Percentiles rank a stretch among this genome's conserved stretches.
Evolutionary conservation across 2,329 filamentous ascomycete species (phyloP).

Genomic region (Colletotrichum sp.): DNA sequence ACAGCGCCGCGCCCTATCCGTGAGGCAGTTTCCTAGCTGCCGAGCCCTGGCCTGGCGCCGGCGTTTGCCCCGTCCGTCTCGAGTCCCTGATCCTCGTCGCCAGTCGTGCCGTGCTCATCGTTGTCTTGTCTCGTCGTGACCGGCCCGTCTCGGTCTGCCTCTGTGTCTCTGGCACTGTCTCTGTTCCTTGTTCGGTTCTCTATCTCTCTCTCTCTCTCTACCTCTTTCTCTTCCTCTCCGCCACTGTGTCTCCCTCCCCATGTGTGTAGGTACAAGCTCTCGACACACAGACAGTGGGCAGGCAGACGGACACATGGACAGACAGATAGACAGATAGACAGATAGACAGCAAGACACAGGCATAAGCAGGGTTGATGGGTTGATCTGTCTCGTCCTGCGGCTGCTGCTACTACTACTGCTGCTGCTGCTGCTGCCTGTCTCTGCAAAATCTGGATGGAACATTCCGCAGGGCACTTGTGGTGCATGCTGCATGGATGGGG

Average conservation of each 20-base stretch:
- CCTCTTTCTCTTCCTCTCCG: background rate
- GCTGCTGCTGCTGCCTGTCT: background rate
- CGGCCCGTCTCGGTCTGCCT: background rate
- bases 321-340: background rate
- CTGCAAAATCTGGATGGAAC: background rate
- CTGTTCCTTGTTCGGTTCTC: background rate
- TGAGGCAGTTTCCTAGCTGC: background rate
- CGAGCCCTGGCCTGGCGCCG: background rate
- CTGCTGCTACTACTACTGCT: background rate
- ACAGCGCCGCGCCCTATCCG: background rate
- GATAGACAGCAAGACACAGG: background rate
- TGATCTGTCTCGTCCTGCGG: background rate
- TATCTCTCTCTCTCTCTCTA: background rate
- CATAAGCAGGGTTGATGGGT: background rate
- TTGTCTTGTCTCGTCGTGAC: background rate
- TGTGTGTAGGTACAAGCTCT: background rate
- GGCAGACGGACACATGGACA: background rate
- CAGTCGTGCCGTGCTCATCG: background rate
- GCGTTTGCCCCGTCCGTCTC: background rate
- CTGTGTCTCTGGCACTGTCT: background rate
- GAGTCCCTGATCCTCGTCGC: background rate
- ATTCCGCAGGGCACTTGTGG: background rate
- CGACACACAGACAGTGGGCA: background rate
- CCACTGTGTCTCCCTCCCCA: background rate
- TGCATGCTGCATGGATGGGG: background rate